phyloP scores from a whole-genome alignment of 768 basidiomycete genomes.

The Trametopsis cervina region DNA sequence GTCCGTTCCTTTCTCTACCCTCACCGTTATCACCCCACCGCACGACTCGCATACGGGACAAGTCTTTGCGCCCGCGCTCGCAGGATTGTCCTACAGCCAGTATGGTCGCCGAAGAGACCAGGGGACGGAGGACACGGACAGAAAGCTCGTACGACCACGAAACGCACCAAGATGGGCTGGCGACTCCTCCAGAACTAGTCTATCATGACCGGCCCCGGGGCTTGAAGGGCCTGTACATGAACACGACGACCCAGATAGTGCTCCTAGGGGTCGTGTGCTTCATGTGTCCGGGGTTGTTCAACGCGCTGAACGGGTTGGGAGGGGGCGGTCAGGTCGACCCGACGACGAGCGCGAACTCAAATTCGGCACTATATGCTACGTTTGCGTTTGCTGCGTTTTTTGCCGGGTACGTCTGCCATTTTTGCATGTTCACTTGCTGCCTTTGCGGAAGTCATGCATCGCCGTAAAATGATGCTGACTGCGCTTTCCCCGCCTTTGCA shows the following conservation, averaged over 20 bases:
- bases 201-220: conserved; percentile 44
- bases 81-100: no score
- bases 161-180: conserved; percentile 4
- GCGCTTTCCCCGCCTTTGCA: no score
- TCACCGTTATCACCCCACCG: no score
- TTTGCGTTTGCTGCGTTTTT: conserved; percentile 62
- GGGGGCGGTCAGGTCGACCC: conserved; percentile 70
- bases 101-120: no score
- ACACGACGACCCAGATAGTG: conserved; percentile 50
- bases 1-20: no score
- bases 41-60: no score
- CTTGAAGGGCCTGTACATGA: conserved; percentile 48
- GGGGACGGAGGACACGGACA: no score
- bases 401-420: conserved; percentile 46
- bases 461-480: no score
- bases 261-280: conserved; percentile 68
- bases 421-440: not conserved
- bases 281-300: conserved; percentile 61
- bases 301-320: conserved; percentile 73
- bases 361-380: conserved; percentile 58
- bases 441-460: no score
- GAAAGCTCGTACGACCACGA: conserved; percentile 3
- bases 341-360: conserved; percentile 61
- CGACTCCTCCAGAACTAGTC: conserved; percentile 15
- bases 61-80: no score